Evolutionary conservation across 345 rosid genomes (phyloP).

Genomic region (Psidium friedrichsthalianum): DNA sequence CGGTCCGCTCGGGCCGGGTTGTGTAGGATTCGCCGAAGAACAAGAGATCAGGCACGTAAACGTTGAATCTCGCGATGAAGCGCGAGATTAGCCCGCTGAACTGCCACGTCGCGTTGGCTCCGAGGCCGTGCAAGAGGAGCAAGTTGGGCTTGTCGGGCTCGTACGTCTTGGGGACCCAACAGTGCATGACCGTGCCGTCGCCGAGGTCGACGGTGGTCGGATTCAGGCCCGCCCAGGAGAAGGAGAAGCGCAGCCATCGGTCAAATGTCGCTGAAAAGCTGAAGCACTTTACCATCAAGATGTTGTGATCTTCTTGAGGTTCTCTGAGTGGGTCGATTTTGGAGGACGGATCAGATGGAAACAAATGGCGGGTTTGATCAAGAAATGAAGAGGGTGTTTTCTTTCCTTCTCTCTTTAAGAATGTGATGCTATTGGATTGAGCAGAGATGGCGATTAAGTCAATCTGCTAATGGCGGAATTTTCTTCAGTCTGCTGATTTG

Average conservation of each 20-base stretch:
- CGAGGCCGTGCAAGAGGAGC: slow-evolving; percentile 9
- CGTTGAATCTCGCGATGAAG: not conserved
- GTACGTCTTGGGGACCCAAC: slow-evolving; percentile 3
- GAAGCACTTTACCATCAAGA: slow-evolving; percentile 24
- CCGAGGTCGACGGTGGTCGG: slow-evolving; percentile 10
- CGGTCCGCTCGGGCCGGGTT: slow-evolving; percentile 1
- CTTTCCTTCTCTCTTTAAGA: not conserved
- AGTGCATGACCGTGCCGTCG: slow-evolving; percentile 4
- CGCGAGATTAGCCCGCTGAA: not conserved
- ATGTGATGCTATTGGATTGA: not conserved
- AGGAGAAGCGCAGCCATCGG: slow-evolving; percentile 40
- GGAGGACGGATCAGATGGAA: not conserved
- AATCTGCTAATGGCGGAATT: not conserved
- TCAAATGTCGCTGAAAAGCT: slow-evolving; percentile 59
- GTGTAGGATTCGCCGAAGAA: slow-evolving; percentile 15
- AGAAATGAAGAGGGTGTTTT: not conserved
- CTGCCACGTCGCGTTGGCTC: slow-evolving; percentile 7
- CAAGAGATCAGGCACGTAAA: slow-evolving; percentile 9
- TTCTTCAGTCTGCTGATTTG: not conserved
- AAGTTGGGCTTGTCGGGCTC: not conserved
- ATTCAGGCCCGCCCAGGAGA: slow-evolving; percentile 44
- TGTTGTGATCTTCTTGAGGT: not conserved
- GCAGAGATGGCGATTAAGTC: not conserved
- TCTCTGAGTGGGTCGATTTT: not conserved
- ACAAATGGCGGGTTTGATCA: not conserved